Conservation (phyloP, 2,329 filamentous ascomycete species). For the Apiospora kogelbergensis region DNA sequence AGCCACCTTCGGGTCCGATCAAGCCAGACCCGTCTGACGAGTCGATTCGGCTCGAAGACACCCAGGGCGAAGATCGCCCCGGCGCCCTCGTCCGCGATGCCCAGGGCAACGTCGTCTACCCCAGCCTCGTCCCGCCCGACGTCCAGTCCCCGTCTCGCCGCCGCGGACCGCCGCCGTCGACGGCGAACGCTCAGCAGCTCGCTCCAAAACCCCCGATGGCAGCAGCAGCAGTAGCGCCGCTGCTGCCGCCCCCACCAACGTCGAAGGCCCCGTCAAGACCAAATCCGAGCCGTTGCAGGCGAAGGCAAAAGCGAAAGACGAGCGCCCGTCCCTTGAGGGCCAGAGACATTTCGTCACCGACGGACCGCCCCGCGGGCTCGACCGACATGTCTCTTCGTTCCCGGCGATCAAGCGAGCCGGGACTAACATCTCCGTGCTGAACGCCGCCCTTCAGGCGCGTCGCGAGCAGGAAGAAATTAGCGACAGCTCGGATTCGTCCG, state of each 20-base stretch:
- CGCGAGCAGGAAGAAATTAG: conserved; percentile 11
- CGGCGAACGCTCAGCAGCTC: background rate
- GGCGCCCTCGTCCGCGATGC: conserved; percentile 21
- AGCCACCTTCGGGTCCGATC: conserved; percentile 26
- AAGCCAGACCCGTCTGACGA: conserved; percentile 16
- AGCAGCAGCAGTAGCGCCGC: too few relatives aligned
- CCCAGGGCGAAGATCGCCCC: conserved; percentile 15
- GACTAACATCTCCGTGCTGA: conserved; percentile 22
- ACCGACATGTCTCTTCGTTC: conserved; percentile 15
- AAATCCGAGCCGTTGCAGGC: conserved; percentile 16
- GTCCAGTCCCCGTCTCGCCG: conserved; percentile 18
- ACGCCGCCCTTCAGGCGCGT: conserved; percentile 14
- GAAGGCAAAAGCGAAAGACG: background rate
- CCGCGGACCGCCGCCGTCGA: conserved; percentile 12
- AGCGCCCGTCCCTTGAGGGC: conserved; percentile 17
- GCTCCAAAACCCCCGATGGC: conserved; percentile 6
- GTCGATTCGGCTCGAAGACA: conserved; percentile 16
- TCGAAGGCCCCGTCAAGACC: conserved; percentile 16
- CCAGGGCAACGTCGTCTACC: conserved; percentile 24
- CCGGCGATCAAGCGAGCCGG: conserved; percentile 21
- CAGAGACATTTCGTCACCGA: conserved; percentile 21
- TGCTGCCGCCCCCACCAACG: too few relatives aligned
- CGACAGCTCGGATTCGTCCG: conserved; percentile 21
- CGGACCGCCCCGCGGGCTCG: conserved; percentile 12
- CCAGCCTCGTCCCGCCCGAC: conserved; percentile 24